phyloP scores from a whole-genome alignment of 371 early-diverging fungal species.

The Smittium culicis region DNA sequence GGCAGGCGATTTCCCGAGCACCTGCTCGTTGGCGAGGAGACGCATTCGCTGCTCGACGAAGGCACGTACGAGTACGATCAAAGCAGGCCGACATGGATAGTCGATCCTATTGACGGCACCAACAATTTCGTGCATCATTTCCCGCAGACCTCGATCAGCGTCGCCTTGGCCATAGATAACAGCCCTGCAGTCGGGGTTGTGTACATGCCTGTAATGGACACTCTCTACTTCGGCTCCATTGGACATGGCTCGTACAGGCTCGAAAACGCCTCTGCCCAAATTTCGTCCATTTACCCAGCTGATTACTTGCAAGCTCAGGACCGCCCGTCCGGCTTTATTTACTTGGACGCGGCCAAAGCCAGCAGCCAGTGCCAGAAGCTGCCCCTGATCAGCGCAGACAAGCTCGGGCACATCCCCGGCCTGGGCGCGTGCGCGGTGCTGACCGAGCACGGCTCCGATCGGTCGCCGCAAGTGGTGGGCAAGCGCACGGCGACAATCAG shows the following conservation, averaged over 20 bases:
- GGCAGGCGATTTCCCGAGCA: conserved; percentile 45
- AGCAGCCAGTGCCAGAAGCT: conserved; percentile 28
- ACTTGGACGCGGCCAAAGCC: too few relatives aligned
- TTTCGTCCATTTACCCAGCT: neutral
- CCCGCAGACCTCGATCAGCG: conserved; percentile 74
- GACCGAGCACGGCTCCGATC: conserved; percentile 72
- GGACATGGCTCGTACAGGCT: conserved; percentile 20
- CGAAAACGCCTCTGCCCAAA: neutral
- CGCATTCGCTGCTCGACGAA: conserved; percentile 44
- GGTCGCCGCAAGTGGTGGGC: conserved; percentile 40
- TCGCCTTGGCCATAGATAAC: conserved; percentile 59
- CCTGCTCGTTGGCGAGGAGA: conserved; percentile 80
- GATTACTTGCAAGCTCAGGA: too few relatives aligned
- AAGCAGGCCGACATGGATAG: conserved; percentile 86
- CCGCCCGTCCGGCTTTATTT: too few relatives aligned
- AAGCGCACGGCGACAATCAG: conserved; percentile 51
- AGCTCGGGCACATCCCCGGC: conserved; percentile 41
- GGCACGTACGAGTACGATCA: conserved; percentile 46
- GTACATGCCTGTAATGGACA: conserved; percentile 74
- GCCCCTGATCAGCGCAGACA: conserved; percentile 39
- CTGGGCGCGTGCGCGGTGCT: conserved; percentile 55
- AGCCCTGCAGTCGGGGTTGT: conserved; percentile 77
- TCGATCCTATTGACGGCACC: conserved; percentile 84
- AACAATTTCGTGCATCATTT: conserved; percentile 71
- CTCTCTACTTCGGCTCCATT: conserved; percentile 35